Percentiles rank a stretch among this genome's conserved stretches.
These are phyloP conservation scores for Globisporangium nodosum DNA, from an alignment of 352 stramenopile species.

Conservation along the genomic window DNA sequence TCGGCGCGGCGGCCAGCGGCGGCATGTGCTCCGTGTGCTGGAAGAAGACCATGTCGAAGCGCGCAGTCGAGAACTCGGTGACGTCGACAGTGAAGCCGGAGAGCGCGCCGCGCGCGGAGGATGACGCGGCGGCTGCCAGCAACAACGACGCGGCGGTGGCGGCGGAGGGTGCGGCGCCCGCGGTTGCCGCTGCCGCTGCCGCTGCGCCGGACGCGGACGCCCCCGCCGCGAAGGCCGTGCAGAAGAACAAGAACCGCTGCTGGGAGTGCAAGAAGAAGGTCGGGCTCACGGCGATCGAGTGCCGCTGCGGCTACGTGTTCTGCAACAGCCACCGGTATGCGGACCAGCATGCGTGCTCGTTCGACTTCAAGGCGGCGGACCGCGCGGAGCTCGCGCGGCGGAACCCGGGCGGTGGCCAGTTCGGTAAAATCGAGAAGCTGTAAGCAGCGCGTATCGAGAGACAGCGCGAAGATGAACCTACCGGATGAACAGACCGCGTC, in stretches of 20 bases:
- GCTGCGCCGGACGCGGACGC: conserved; percentile 17
- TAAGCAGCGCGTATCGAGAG: conserved; percentile 18
- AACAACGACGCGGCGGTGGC: neutral
- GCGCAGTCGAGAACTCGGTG: conserved; percentile 35
- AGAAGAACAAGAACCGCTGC: conserved; percentile 90
- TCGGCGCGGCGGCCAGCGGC: conserved; percentile 56
- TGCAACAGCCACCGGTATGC: conserved; percentile 85
- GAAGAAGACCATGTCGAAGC: conserved; percentile 82
- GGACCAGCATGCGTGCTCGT: conserved; percentile 82
- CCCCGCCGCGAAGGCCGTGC: conserved; percentile 37
- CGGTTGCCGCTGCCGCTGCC: neutral
- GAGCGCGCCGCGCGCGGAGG: conserved; percentile 13
- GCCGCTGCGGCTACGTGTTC: conserved; percentile 85
- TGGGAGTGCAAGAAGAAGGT: conserved; percentile 92
- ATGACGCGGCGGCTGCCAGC: neutral
- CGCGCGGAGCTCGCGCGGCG: conserved; percentile 67
- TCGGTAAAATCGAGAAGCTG: conserved; percentile 83
- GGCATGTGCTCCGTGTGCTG: conserved; percentile 84
- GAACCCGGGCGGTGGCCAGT: conserved; percentile 75
- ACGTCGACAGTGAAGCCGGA: conserved; percentile 11
- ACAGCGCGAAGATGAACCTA: neutral
- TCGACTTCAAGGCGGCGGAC: conserved; percentile 83
- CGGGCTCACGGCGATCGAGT: conserved; percentile 85
- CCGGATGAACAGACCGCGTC: neutral
- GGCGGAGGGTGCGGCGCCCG: neutral